Conservation (phyloP, 805 yeast species). For the Saccharomycopsis guyanensis region DNA sequence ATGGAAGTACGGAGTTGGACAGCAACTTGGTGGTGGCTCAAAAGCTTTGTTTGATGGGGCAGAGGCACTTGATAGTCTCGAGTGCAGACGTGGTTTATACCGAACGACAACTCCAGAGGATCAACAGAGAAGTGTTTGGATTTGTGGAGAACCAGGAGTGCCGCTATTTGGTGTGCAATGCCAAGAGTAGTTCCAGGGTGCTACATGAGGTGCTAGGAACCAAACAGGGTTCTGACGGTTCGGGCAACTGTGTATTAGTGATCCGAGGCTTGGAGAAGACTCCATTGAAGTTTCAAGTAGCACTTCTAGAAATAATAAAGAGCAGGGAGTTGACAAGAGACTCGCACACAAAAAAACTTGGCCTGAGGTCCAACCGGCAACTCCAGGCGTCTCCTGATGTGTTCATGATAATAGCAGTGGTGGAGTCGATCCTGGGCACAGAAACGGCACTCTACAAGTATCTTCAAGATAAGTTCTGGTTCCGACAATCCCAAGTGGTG, state of each 20-base stretch:
- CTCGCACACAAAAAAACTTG: no score
- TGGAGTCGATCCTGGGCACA: slow-evolving; percentile 21
- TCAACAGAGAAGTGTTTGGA: slow-evolving; percentile 3
- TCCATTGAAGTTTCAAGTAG: slow-evolving; percentile 11
- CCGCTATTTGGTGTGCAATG: slow-evolving; percentile 2
- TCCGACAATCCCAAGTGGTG: slow-evolving; percentile 26
- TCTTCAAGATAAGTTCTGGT: slow-evolving; percentile 27
- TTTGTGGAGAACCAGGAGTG: not conserved
- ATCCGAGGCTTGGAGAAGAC: slow-evolving; percentile 17
- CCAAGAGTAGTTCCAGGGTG: not conserved
- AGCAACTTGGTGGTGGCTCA: slow-evolving; percentile 12
- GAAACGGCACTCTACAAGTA: slow-evolving; percentile 22
- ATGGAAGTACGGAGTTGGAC: no score
- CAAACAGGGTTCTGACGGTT: not conserved
- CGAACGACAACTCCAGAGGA: slow-evolving; percentile 10
- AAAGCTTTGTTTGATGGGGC: slow-evolving; percentile 15
- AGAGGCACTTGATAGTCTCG: slow-evolving; percentile 16
- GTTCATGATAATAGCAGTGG: slow-evolving; percentile 23
- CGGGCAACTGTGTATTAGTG: no score
- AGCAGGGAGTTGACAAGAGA: no score
- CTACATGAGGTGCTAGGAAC: not conserved
- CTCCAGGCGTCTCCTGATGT: no score
- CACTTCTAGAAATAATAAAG: slow-evolving; percentile 20
- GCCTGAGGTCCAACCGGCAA: no score
- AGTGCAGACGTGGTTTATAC: slow-evolving; percentile 16